Conservation (phyloP, 257 asterid genomes). For the Solanum sitiens region DNA sequence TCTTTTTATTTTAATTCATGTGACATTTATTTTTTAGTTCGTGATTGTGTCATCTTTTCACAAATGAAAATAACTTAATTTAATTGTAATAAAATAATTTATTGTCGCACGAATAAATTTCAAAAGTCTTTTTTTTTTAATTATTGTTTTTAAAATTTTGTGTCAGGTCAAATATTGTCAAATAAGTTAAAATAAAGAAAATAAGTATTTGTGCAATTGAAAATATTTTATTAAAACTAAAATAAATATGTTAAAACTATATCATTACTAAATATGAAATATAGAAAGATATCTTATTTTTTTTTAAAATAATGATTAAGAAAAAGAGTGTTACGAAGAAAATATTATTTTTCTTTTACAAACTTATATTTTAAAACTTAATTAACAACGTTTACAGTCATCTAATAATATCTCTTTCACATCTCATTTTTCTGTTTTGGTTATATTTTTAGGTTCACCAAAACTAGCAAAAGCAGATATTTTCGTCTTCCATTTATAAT, state of each 20-base stretch:
- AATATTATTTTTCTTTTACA: not conserved
- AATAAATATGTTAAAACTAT: not conserved
- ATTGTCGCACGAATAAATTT: no score
- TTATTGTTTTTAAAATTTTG: no score
- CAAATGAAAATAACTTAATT: not conserved
- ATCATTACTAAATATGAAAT: not conserved
- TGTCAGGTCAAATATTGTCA: not conserved
- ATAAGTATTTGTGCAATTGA: not conserved
- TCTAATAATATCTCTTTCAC: not conserved
- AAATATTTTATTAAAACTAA: no score
- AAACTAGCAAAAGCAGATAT: constrained; percentile 31
- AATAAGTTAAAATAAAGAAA: no score
- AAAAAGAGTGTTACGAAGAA: not conserved
- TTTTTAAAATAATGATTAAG: not conserved
- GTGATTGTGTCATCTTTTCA: not conserved
- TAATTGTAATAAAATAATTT: no score
- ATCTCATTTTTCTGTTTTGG: not conserved
- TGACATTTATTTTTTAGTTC: not conserved
- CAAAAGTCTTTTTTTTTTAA: no score
- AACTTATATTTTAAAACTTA: not conserved
- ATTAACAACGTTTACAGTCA: not conserved
- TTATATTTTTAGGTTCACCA: constrained; percentile 17
- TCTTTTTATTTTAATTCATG: no score
- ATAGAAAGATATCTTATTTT: no score
- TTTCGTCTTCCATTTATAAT: constrained; percentile 1